Percentiles rank a stretch among this genome's conserved stretches.
Evolutionary conservation across 2,329 filamentous ascomycete genomes (phyloP).

Genomic region (Arthrinium puccinioides): DNA sequence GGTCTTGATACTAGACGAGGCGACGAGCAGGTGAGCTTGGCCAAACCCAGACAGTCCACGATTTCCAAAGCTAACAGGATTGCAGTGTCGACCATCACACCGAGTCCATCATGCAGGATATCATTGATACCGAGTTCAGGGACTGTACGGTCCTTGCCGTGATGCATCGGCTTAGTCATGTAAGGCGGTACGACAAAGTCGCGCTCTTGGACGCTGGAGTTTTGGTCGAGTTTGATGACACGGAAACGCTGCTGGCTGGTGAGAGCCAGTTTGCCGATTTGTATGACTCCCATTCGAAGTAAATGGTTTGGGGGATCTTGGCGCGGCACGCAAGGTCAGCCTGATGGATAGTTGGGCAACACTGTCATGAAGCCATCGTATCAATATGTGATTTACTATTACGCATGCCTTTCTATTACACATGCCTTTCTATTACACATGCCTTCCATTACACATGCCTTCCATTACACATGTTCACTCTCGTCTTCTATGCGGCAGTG

Average conservation of each 20-base stretch:
- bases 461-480: too few species aligned
- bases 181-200: slow-evolving; percentile 11
- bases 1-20: slow-evolving; percentile 14
- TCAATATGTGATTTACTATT: too few species aligned
- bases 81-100: slow-evolving; percentile 14
- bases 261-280: neutral
- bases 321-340: too few species aligned
- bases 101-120: slow-evolving; percentile 14
- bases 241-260: slow-evolving; percentile 8
- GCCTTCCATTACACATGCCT: too few species aligned
- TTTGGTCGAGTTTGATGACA: slow-evolving; percentile 9
- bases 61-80: neutral
- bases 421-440: too few species aligned
- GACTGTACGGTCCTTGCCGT: slow-evolving; percentile 14
- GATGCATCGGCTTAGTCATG: slow-evolving; percentile 12
- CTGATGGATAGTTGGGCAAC: too few species aligned
- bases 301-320: too few species aligned
- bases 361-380: too few species aligned
- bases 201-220: slow-evolving; percentile 10
- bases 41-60: neutral
- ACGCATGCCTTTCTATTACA: too few species aligned
- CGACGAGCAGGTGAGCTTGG: slow-evolving; percentile 11
- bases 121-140: slow-evolving; percentile 13
- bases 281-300: neutral
- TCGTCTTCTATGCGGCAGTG: too few species aligned